Conservation (phyloP, 352 stramenopile species). For the Phytophthora sojae region DNA sequence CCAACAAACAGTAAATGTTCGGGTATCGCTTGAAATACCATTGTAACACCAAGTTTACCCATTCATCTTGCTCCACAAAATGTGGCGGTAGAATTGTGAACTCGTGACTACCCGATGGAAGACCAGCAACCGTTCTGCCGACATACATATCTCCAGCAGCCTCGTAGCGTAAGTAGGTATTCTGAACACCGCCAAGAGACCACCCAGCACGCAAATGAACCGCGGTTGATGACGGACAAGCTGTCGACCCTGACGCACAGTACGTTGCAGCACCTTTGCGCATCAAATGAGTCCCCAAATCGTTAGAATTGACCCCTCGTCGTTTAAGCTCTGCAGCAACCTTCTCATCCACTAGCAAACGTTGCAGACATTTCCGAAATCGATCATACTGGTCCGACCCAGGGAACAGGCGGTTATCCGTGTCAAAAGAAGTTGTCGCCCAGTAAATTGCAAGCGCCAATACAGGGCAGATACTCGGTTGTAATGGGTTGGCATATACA, state of each 20-base stretch:
- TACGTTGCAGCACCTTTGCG: slow-evolving; percentile 36
- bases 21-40: slow-evolving; percentile 17
- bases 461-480: no score
- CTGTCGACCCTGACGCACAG: slow-evolving; percentile 25
- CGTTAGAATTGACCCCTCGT: slow-evolving; percentile 19
- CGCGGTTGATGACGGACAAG: slow-evolving; percentile 20
- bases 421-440: no score
- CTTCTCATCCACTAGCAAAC: no score
- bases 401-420: no score
- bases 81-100: slow-evolving; percentile 33
- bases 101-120: slow-evolving; percentile 5
- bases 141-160: no score
- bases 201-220: slow-evolving; percentile 27
- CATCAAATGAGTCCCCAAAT: slow-evolving; percentile 34
- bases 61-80: slow-evolving; percentile 12
- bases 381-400: no score
- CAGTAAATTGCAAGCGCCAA: no score
- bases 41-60: slow-evolving; percentile 1
- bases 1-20: background rate
- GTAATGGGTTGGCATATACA: no score
- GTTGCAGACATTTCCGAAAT: no score
- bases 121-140: slow-evolving; percentile 22
- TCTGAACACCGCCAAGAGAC: slow-evolving; percentile 25
- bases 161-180: slow-evolving; percentile 32
- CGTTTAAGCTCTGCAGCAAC: slow-evolving; percentile 15